These are phyloP conservation scores for Globisporangium parvum DNA, from an alignment of 352 stramenopile genomes.

Conservation along the genomic window DNA sequence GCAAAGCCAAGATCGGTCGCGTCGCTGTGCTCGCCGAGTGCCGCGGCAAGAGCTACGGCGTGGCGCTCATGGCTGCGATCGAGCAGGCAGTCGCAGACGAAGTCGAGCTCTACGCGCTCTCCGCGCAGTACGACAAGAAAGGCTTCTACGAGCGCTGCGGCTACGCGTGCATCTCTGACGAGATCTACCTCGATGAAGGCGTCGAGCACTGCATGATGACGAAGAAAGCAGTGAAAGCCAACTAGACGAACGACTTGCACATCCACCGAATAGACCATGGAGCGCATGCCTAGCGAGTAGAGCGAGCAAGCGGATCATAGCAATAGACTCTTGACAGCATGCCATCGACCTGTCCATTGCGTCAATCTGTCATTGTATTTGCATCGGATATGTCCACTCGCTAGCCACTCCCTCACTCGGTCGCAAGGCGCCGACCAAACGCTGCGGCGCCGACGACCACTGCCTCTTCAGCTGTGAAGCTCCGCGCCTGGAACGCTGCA, in stretches of 20 bases:
- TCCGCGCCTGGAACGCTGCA: constrained; percentile 38
- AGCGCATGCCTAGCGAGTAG: too few species aligned
- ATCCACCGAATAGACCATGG: too few species aligned
- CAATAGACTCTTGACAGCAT: background rate
- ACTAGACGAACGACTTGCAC: background rate
- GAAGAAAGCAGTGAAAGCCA: constrained; percentile 16
- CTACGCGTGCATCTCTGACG: constrained; percentile 38
- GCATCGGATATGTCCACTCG: too few species aligned
- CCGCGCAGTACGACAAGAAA: constrained; percentile 43
- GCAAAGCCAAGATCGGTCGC: constrained; percentile 46
- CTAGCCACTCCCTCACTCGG: constrained; percentile 6
- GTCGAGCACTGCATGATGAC: constrained; percentile 54
- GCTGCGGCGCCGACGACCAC: constrained; percentile 53
- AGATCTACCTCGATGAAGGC: constrained; percentile 49
- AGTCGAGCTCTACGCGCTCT: constrained; percentile 35
- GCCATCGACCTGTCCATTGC: background rate
- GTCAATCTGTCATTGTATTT: background rate
- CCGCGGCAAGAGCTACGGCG: constrained; percentile 48
- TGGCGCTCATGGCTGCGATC: constrained; percentile 30
- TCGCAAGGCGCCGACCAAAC: constrained; percentile 36
- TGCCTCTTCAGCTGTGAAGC: constrained; percentile 51
- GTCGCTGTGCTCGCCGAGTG: constrained; percentile 51
- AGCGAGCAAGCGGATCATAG: background rate
- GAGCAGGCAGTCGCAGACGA: constrained; percentile 24
- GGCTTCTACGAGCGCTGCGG: constrained; percentile 69